Evolutionary conservation across 129 eudicot species (phyloP).

Genomic region (Apium graveolens): DNA sequence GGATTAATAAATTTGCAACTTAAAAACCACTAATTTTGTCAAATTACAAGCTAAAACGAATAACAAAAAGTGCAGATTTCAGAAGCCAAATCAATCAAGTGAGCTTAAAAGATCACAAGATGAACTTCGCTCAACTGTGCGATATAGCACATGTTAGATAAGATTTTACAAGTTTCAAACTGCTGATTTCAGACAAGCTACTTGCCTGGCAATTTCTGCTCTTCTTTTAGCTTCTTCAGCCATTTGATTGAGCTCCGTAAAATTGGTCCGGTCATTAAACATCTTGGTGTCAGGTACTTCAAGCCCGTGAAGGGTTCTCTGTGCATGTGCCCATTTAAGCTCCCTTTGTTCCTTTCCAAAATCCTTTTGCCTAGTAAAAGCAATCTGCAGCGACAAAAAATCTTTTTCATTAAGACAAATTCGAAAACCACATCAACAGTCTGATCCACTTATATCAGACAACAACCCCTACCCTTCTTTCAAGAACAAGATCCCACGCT

Average conservation of each 20-base stretch:
- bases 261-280: slow-evolving; percentile 60
- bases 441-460: not conserved
- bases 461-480: slow-evolving; percentile 62
- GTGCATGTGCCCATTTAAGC: slow-evolving; percentile 99
- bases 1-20: not conserved
- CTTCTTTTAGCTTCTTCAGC: slow-evolving; percentile 98
- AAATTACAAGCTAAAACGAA: not conserved
- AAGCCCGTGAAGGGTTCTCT: slow-evolving; percentile 96
- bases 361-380: slow-evolving; percentile 96
- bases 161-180: not conserved
- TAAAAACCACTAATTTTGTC: not conserved
- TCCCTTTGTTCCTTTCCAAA: slow-evolving; percentile 98
- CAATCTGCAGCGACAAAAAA: slow-evolving; percentile 37
- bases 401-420: not conserved
- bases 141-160: not conserved
- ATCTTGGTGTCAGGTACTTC: slow-evolving; percentile 93
- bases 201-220: slow-evolving; percentile 96
- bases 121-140: not conserved
- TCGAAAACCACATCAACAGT: not conserved
- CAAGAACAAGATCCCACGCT: slow-evolving; percentile 98
- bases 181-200: not conserved
- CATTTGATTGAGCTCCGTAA: slow-evolving; percentile 93
- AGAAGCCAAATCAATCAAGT: not conserved
- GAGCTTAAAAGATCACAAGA: not conserved
- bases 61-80: not conserved